These are phyloP conservation scores for Erysimum cheiri DNA, from an alignment of 441 rosid species.

Conservation along the genomic window DNA sequence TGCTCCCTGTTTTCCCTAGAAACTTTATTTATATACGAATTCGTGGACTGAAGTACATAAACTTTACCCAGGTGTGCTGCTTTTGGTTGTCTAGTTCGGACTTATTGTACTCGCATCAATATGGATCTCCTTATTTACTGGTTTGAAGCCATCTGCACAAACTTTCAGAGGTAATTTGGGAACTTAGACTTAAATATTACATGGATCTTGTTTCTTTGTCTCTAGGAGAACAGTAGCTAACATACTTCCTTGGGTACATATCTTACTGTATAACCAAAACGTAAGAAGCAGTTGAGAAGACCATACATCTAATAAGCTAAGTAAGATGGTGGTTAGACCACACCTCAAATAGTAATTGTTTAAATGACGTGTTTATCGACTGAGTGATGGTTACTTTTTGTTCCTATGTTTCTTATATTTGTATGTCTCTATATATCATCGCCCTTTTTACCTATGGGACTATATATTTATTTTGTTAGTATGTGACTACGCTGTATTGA, in stretches of 20 bases:
- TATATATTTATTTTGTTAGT: neutral
- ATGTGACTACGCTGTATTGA: neutral
- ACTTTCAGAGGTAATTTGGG: slow-evolving; percentile 75
- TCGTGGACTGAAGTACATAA: slow-evolving; percentile 33
- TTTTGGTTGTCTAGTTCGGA: slow-evolving; percentile 72
- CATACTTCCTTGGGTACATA: slow-evolving; percentile 9
- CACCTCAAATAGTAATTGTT: slow-evolving; percentile 9
- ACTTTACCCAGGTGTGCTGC: slow-evolving; percentile 72
- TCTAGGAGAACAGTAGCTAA: slow-evolving; percentile 14
- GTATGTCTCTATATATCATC: neutral
- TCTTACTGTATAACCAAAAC: slow-evolving; percentile 22
- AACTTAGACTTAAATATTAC: slow-evolving; percentile 21
- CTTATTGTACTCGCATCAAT: slow-evolving; percentile 63
- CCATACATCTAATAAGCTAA: slow-evolving; percentile 18
- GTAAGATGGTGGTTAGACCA: slow-evolving; percentile 15
- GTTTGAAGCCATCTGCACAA: slow-evolving; percentile 83
- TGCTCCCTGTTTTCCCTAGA: slow-evolving; percentile 23
- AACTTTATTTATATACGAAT: slow-evolving; percentile 12
- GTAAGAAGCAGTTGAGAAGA: slow-evolving; percentile 20
- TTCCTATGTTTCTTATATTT: neutral
- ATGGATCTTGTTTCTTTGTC: slow-evolving; percentile 31
- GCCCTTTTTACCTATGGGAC: neutral
- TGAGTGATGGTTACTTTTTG: slow-evolving; percentile 16
- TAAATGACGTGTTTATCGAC: neutral
- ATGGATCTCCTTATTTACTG: slow-evolving; percentile 71